Evolutionary conservation across 306 rosid species (phyloP), one percentile per base, ranked within the genome.

Genomic region (Cicer cuneatum): DNA sequence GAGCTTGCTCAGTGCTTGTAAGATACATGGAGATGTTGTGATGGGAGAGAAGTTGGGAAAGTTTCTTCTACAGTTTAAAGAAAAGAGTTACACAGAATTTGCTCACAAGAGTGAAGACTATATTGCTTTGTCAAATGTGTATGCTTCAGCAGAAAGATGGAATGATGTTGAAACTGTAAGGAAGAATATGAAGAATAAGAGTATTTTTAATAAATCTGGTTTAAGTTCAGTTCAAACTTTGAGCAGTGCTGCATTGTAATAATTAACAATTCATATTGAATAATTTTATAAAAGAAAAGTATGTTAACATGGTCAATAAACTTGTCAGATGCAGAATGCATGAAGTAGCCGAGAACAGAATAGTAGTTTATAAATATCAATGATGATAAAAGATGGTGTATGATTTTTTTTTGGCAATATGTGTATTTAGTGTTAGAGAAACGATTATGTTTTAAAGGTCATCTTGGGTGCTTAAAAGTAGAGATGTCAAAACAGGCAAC

Each of bases 31-130:
- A 46, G 84, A 89, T 82, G 84, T 80, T 53, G 71, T 54, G 47
- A 83, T 86, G 90, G 97, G 92, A 40, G 98, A 87, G 83, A 89
- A 87, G 83, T 90, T 90, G 81, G 98, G 93, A 46, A 93, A 81
- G 81, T 77, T 87, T 71, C 93, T 93, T 65, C 78, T 89, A 16
- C 80, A 62, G 74, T 43, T 73, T 38, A 79, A 85, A 43, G 76
- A 56, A 12, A 63, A 58, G 60, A 60, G 70, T 49, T 46, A 41
- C 67, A 66, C 71, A 37, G 71, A 74, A 68, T 79, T 29, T 74
- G 59, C 67, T 81, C 59, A 51, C 19, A 77, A 75, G 77, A 84
- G 94, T 8, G 85, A 90, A 85, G 98, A 90, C 81, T 85, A 82
- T 69, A 80, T 93, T 9, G 92, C 98, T 42, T 70, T 90, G 81